A percentile compares a stretch with the other conserved stretches of the same genome.
Evolutionary conservation across 2,329 filamentous ascomycete species (phyloP).

Genomic region (Diaporthe helianthi): DNA sequence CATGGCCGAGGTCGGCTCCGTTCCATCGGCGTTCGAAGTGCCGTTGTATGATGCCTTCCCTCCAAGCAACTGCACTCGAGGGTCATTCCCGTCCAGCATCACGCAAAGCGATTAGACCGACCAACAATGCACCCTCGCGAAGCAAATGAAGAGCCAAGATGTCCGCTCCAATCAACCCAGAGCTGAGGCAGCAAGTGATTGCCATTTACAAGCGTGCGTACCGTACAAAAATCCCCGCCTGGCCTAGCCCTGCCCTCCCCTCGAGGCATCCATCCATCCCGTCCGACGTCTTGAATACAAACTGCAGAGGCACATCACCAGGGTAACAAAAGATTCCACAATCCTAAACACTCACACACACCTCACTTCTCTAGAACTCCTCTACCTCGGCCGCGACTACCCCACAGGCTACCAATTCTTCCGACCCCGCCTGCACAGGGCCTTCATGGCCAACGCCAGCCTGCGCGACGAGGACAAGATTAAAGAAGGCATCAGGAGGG

Average conservation of each 20-base stretch:
- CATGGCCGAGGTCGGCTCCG: constrained; percentile 34
- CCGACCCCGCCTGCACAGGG: constrained; percentile 79
- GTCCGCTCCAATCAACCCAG: constrained; percentile 51
- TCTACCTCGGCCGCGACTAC: constrained; percentile 85
- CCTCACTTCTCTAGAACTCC: constrained; percentile 66
- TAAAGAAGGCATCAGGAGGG: constrained; percentile 74
- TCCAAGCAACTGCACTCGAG: not conserved
- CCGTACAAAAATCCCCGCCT: not conserved
- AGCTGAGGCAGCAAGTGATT: constrained; percentile 80
- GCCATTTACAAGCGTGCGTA: constrained; percentile 82
- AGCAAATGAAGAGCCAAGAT: constrained; percentile 35
- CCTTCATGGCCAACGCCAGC: constrained; percentile 78
- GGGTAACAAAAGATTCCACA: not conserved
- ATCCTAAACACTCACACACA: not conserved
- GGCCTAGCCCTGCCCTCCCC: not conserved
- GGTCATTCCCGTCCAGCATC: not conserved
- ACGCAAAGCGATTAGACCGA: not conserved
- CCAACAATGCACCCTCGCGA: not conserved
- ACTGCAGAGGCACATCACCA: not conserved
- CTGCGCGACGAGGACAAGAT: constrained; percentile 79
- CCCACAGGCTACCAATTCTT: constrained; percentile 85
- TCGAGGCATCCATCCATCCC: not conserved
- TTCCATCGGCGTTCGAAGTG: not conserved
- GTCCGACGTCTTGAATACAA: too few relatives aligned
- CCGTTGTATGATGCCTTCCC: not conserved